A percentile compares a stretch with the other conserved stretches of the same genome.
phyloP scores from a whole-genome alignment of 441 rosid genomes.

The Theobroma grandiflorum region DNA sequence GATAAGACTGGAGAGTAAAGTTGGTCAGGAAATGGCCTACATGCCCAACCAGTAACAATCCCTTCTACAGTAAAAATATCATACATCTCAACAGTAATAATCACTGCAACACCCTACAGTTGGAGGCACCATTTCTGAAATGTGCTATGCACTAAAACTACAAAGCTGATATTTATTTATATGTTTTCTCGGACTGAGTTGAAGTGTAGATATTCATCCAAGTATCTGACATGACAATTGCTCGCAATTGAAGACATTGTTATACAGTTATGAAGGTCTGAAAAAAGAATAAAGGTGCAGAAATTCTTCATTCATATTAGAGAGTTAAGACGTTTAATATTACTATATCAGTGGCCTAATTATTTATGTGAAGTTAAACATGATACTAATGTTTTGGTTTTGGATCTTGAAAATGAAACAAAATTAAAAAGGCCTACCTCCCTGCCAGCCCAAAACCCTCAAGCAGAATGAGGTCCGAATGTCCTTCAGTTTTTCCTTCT shows the following conservation, averaged over 20 bases:
- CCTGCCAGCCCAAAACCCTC: background rate
- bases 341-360: constrained; percentile 8
- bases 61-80: background rate
- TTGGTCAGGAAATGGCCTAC: background rate
- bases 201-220: background rate
- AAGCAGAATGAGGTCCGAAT: background rate
- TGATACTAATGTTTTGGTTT: background rate
- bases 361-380: constrained; percentile 3
- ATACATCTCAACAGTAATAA: constrained; percentile 1
- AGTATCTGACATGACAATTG: background rate
- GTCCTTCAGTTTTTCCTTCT: background rate
- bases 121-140: constrained; percentile 9
- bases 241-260: too few species aligned
- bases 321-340: constrained; percentile 2
- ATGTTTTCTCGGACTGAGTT: background rate
- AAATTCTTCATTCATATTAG: constrained; percentile 13
- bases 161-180: background rate
- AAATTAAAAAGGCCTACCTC: background rate
- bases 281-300: background rate
- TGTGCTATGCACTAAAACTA: background rate
- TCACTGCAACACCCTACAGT: background rate
- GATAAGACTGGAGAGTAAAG: background rate
- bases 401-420: constrained; percentile 12
- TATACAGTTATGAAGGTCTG: background rate
- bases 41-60: background rate